Conservation (phyloP, 345 rosid genomes). For the Gossypium herbaceum region DNA sequence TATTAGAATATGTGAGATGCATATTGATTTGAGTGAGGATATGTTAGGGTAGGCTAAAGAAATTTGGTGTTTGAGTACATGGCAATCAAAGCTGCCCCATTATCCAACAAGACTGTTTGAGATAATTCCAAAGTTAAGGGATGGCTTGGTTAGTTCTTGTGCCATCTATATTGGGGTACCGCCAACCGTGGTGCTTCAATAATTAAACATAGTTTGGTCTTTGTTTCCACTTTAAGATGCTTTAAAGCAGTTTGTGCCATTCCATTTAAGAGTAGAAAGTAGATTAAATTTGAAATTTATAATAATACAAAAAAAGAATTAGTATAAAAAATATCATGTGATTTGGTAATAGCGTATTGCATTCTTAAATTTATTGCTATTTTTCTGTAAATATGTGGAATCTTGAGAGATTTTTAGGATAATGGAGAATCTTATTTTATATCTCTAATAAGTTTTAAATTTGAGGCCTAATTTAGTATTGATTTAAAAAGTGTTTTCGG, state of each 20-base stretch:
- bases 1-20: not conserved
- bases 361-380: too few species aligned
- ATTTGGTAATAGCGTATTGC: too few species aligned
- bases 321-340: not conserved
- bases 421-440: too few species aligned
- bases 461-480: too few species aligned
- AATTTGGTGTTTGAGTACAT: not conserved
- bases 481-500: too few species aligned
- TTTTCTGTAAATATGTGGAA: too few species aligned
- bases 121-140: not conserved
- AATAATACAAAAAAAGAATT: too few species aligned
- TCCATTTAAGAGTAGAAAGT: not conserved
- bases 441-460: too few species aligned
- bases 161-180: not conserved
- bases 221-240: not conserved
- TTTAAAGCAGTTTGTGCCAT: not conserved
- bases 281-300: not conserved
- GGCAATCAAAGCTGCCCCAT: not conserved
- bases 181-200: not conserved
- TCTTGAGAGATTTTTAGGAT: too few species aligned
- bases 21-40: not conserved
- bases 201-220: not conserved
- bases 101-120: not conserved
- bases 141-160: not conserved
- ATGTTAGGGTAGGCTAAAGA: not conserved